phyloP scores from a whole-genome alignment of 2,329 filamentous ascomycete species.

The Fusarium mundagurra region DNA sequence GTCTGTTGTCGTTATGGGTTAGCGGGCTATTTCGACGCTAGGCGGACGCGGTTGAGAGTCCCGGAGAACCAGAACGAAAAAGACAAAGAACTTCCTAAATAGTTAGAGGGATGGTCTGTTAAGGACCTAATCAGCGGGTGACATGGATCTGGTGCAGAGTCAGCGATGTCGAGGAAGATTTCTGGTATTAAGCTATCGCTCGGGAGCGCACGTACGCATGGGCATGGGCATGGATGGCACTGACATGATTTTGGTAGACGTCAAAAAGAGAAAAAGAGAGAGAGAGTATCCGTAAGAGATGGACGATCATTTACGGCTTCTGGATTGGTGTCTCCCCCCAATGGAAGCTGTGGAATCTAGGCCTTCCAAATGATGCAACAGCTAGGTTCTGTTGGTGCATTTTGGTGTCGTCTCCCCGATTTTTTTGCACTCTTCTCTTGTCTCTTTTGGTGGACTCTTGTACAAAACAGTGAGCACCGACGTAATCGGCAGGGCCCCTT shows the following conservation, averaged over 20 bases:
- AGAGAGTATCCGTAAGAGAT: not conserved
- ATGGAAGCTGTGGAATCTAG: slow-evolving; percentile 38
- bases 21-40: slow-evolving; percentile 28
- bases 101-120: slow-evolving; percentile 4
- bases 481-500: slow-evolving; percentile 33
- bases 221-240: slow-evolving; percentile 38
- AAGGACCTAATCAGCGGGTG: slow-evolving; percentile 18
- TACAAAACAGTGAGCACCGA: slow-evolving; percentile 36
- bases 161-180: not conserved
- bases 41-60: slow-evolving; percentile 29
- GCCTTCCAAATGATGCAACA: slow-evolving; percentile 41
- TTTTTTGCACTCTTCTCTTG: slow-evolving; percentile 23
- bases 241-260: slow-evolving; percentile 16
- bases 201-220: not conserved
- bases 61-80: slow-evolving; percentile 26
- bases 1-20: slow-evolving; percentile 4
- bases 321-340: slow-evolving; percentile 21
- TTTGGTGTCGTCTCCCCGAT: slow-evolving; percentile 16
- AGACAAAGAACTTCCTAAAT: slow-evolving; percentile 12
- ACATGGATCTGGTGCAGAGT: slow-evolving; percentile 15
- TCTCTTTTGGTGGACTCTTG: slow-evolving; percentile 24
- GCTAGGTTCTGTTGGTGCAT: not conserved
- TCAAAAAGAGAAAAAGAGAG: not conserved
- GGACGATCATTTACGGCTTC: slow-evolving; percentile 29
- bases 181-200: slow-evolving; percentile 30